Evolutionary conservation across 257 asterid species (phyloP), one percentile per base, ranked within the genome.

Genomic region (Scutellaria barbata): DNA sequence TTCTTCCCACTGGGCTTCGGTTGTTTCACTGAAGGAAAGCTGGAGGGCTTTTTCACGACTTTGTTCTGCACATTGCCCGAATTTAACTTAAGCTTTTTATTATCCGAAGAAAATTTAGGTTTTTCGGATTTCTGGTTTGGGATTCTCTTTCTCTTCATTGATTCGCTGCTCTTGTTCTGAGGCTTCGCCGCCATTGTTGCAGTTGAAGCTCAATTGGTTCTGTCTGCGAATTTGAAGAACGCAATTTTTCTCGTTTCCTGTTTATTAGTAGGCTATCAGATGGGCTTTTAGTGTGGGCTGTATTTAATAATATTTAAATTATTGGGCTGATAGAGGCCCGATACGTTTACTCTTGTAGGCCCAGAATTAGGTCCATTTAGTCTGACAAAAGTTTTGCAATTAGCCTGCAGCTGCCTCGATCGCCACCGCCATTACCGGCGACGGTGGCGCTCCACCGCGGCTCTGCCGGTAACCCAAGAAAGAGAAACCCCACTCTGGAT

Each of bases 121-220:
- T 87, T 86, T 60, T 76, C 85, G 11, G 74, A 54, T 69, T 86
- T 79, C 66, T 80, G 73, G 18, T 30, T 80, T 0, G 85, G 75
- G 39, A 53, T 51, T 17, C 82, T 79, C 82, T 89, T 93, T 56
- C 96, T 84, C 90, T 92, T 92, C 61, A 71, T 90, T 57, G 80
- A 68, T 16, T 83, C 85, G 51, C 73, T 66, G 82, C 71, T 52
- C 52, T 67, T 71, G 43, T 68, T 79, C 75, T 78, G 84, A 8
- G 84, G 77, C 69, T 84, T 87, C 69, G 90, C 79, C 81, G 87
- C 95, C 96, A 92, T 92, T 72, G 85, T 63, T 52, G 71, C 17
- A 42, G 37, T 57, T 63, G 72, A 7, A 76, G 76, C 73, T 71
- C 58, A 55, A 41, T 18, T 10, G 33, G 47, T 20, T 14, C 76